phyloP scores from a whole-genome alignment of 192 early-diverging fungal genomes.

The Nowakowskiella sp. region DNA sequence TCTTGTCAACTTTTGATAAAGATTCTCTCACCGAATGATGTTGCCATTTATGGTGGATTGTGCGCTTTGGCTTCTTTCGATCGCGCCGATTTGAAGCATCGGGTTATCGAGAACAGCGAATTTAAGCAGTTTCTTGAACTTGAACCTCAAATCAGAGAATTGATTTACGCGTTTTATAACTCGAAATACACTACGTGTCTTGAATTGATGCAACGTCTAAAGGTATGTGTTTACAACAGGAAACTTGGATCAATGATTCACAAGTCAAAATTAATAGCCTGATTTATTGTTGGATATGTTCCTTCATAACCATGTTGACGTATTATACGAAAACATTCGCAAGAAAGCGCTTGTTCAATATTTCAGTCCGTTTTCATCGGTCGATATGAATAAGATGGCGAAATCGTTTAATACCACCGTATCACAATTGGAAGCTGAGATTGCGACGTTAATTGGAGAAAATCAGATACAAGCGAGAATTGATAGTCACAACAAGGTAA shows the following conservation, averaged over 20 bases:
- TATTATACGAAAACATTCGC: constrained; percentile 59
- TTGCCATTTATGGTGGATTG: constrained; percentile 72
- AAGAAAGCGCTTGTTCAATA: constrained; percentile 75
- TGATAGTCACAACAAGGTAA: constrained; percentile 83
- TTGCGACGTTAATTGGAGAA: constrained; percentile 61
- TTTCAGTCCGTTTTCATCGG: constrained; percentile 66
- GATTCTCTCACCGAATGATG: constrained; percentile 67
- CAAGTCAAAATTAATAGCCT: background rate
- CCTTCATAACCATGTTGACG: constrained; percentile 61
- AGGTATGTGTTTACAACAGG: constrained; percentile 36
- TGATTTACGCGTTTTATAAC: constrained; percentile 65
- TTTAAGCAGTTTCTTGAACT: constrained; percentile 76
- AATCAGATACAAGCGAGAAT: constrained; percentile 69
- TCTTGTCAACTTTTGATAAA: constrained; percentile 21
- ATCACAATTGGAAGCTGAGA: constrained; percentile 54
- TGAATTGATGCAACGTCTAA: constrained; percentile 54
- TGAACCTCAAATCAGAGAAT: constrained; percentile 67
- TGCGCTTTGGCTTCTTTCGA: constrained; percentile 72
- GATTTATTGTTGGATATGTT: constrained; percentile 61
- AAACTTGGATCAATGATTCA: background rate
- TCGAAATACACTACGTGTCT: constrained; percentile 67
- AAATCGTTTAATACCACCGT: constrained; percentile 57
- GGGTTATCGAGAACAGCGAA: constrained; percentile 63
- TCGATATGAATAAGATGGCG: constrained; percentile 75
- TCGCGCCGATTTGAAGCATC: constrained; percentile 56